Percentiles rank a stretch among this genome's conserved stretches.
These are phyloP conservation scores for Colletotrichum cordylinicola DNA, from an alignment of 2,329 filamentous ascomycete species.

Conservation along the genomic window DNA sequence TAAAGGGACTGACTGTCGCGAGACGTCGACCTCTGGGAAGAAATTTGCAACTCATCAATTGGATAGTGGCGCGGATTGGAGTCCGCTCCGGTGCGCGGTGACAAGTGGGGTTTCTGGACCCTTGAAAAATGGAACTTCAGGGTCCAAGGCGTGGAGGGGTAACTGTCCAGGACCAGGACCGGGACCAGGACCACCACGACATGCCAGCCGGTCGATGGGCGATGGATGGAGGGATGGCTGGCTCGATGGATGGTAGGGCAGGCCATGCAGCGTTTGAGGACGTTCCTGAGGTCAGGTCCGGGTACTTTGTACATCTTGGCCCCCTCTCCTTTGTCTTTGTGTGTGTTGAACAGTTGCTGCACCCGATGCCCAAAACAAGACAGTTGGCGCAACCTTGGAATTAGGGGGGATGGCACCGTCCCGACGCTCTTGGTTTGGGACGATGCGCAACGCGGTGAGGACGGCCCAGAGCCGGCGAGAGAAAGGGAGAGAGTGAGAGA, in stretches of 20 bases:
- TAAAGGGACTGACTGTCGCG: neutral
- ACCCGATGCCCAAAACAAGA: neutral
- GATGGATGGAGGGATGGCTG: neutral
- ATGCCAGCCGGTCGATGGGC: neutral
- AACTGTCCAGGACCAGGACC: neutral
- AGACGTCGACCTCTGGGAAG: conserved; percentile 1
- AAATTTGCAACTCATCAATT: conserved; percentile 20
- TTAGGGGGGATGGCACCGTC: neutral
- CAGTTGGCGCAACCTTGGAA: neutral
- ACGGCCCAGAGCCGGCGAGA: neutral
- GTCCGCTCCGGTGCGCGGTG: conserved; percentile 12
- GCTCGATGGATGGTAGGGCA: neutral
- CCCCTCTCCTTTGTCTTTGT: neutral
- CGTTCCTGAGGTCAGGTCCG: neutral
- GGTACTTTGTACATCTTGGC: neutral
- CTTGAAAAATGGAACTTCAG: conserved; percentile 24
- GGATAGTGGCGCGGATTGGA: conserved; percentile 15
- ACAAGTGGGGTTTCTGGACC: conserved; percentile 20
- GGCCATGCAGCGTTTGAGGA: neutral
- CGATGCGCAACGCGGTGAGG: neutral
- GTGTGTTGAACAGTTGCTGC: neutral
- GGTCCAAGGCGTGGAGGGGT: conserved; percentile 20
- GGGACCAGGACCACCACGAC: neutral
- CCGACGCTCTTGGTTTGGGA: neutral
- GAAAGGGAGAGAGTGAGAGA: neutral